Percentiles rank a stretch among this genome's conserved stretches.
These are phyloP conservation scores for Pleurotus tuoliensis DNA, from an alignment of 768 basidiomycete genomes.

Conservation along the genomic window DNA sequence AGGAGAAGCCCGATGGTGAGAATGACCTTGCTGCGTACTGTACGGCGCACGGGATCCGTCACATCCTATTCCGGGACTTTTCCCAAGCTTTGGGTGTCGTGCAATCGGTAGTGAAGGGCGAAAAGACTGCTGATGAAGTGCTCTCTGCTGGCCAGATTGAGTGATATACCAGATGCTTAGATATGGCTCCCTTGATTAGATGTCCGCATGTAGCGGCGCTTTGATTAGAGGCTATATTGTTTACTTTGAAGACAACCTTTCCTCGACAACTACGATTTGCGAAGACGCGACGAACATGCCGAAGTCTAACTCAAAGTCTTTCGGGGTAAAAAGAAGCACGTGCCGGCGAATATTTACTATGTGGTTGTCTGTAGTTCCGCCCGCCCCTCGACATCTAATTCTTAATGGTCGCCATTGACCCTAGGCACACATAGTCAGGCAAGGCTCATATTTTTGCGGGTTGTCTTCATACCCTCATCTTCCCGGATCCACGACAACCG, in stretches of 20 bases:
- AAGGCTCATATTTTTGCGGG: no score
- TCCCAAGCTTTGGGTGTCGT: slow-evolving; percentile 56
- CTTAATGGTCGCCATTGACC: no score
- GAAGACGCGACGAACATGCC: no score
- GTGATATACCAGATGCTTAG: no score
- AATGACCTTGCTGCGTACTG: slow-evolving; percentile 90
- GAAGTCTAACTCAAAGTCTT: not conserved
- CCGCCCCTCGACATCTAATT: slow-evolving; percentile 2
- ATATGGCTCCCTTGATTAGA: no score
- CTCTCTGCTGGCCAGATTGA: not conserved
- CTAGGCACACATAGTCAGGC: no score
- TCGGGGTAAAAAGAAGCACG: not conserved
- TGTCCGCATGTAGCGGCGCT: no score
- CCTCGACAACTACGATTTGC: not conserved
- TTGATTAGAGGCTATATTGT: no score
- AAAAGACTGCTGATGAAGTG: slow-evolving; percentile 54
- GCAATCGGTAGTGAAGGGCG: slow-evolving; percentile 65
- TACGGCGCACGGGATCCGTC: slow-evolving; percentile 69
- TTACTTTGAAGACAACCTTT: no score
- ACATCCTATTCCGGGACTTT: slow-evolving; percentile 78
- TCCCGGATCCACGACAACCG: not conserved
- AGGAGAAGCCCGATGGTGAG: slow-evolving; percentile 69
- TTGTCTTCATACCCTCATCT: not conserved
- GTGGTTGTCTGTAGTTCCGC: not conserved
- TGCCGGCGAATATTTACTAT: not conserved